A percentile compares a stretch with the other conserved stretches of the same genome.
phyloP scores from a whole-genome alignment of 148 eudicot genomes.

The Salicornia ramosissima region DNA sequence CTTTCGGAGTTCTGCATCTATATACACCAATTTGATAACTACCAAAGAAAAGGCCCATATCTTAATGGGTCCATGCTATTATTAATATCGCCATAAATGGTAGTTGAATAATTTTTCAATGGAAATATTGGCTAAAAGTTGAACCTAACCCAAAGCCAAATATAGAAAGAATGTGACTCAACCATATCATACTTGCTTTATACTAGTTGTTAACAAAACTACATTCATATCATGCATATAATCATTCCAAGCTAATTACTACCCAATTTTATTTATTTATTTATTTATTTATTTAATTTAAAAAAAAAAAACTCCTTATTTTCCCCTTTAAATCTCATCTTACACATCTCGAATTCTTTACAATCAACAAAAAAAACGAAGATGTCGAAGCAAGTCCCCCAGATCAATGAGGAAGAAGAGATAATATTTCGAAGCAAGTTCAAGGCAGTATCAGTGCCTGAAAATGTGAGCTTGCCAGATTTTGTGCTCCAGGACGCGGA shows the following conservation, averaged over 20 bases:
- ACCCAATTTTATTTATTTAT: slow-evolving; percentile 2
- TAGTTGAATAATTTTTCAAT: slow-evolving; percentile 6
- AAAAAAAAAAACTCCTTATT: neutral
- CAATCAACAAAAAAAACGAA: slow-evolving; percentile 31
- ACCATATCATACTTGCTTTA: slow-evolving; percentile 18
- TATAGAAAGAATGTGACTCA: slow-evolving; percentile 29
- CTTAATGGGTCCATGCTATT: too few species aligned
- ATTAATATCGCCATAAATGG: too few species aligned
- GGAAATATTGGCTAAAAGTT: neutral
- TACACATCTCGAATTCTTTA: neutral
- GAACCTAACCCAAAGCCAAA: slow-evolving; percentile 14
- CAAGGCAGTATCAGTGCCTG: slow-evolving; percentile 52
- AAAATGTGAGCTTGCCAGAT: slow-evolving; percentile 58
- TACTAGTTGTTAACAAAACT: neutral
- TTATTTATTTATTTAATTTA: too few species aligned
- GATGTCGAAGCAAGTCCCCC: slow-evolving; percentile 3
- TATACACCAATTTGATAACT: too few species aligned
- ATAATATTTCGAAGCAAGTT: slow-evolving; percentile 59
- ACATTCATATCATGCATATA: slow-evolving; percentile 17
- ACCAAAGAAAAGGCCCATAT: too few species aligned
- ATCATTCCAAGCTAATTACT: slow-evolving; percentile 25
- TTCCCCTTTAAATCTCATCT: slow-evolving; percentile 13
- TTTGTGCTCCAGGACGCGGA: slow-evolving; percentile 73
- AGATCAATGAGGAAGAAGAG: slow-evolving; percentile 32
- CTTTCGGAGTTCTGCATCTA: too few species aligned